Base-by-base conservation (phyloP, 257 asterid genomes). In the Solanum medicagineum region DNA sequence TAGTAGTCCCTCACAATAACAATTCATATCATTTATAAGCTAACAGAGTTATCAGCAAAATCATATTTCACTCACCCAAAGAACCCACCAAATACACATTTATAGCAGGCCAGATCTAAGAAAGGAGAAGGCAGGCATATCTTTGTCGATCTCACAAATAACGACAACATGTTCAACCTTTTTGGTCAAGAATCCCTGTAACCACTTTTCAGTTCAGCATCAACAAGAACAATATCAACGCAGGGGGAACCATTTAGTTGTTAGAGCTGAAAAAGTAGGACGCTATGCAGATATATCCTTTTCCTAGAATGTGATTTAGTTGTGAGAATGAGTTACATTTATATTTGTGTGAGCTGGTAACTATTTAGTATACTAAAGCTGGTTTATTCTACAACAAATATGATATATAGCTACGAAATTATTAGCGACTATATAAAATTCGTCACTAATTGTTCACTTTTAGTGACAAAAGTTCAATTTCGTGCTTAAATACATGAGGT, bases 181-280 rank as follows among this genome's bases (percentile, higher is more conserved):
- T 77, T 87, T 90, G 84, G 92, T 87, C 94, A 86, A 90, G 93
- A 92, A 85, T 91, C 97, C 51, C 77, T 89, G 77, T 88, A 87
- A 87, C 88, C 88, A n/a, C 90, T 95, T 86, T 92, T 90, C 88
- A 87, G 87, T 85, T 90, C 94, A 40, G 88, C 87, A 62, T 83
- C 92, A 62, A 82, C 89, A 66, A 47, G 89, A 55, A 86, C 80
- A 89, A 62, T 87, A 89, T 74, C 94, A 77, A 84, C 89, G 89
- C 53, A 94, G 97, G 87, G 94, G 95, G 79, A 75, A 91, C 83
- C 90, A 92, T 22, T 88, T 97, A 77, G 85, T 93, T 83, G 97
- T 94, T 90, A 94, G 99, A 91, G 98, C 99, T 85, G 95, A 90
- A 26, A 89, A 86, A 80, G 99, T 97, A 85, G 91, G 98, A 87